phyloP scores from a whole-genome alignment of 768 basidiomycete species.

The Tylopilus subfusipes region DNA sequence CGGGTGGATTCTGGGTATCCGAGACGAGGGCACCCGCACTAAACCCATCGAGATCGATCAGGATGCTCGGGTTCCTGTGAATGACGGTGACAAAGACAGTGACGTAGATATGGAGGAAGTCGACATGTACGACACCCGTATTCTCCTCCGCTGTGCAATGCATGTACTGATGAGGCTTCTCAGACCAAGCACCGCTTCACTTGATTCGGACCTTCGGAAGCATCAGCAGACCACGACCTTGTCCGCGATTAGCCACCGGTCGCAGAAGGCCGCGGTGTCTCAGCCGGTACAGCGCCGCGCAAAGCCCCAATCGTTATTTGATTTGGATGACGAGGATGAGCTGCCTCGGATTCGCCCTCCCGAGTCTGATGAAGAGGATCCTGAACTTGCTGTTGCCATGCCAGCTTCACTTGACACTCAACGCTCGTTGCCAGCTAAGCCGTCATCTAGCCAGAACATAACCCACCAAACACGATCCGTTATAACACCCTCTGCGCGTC shows the following conservation, averaged over 20 bases:
- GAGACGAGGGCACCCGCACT: conserved; percentile 77
- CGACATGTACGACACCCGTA: conserved; percentile 47
- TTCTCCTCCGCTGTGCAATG: not conserved
- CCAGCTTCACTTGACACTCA: conserved; percentile 53
- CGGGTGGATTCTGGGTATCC: conserved; percentile 92
- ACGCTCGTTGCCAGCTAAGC: not conserved
- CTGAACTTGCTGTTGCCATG: conserved; percentile 55
- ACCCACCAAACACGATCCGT: conserved; percentile 6
- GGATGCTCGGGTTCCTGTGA: conserved; percentile 39
- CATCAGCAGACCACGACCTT: conserved; percentile 61
- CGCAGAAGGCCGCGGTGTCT: conserved; percentile 30
- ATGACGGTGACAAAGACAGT: conserved; percentile 44
- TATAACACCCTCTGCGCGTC: not conserved
- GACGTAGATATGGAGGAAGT: conserved; percentile 83
- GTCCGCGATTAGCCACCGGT: conserved; percentile 51
- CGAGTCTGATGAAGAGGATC: conserved; percentile 47
- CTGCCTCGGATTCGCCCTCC: conserved; percentile 17
- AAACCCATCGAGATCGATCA: conserved; percentile 87
- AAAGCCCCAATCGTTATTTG: conserved; percentile 49
- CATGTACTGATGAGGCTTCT: conserved; percentile 13
- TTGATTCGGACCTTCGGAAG: conserved; percentile 62
- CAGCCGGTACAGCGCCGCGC: conserved; percentile 35
- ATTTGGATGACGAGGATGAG: conserved; percentile 47
- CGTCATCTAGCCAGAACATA: conserved; percentile 3
- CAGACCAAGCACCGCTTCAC: conserved; percentile 31